Percentiles rank a stretch among this genome's conserved stretches.
These are phyloP conservation scores for Byssoonygena ceratinophila DNA, from an alignment of 2,329 filamentous ascomycete species.

Conservation along the genomic window DNA sequence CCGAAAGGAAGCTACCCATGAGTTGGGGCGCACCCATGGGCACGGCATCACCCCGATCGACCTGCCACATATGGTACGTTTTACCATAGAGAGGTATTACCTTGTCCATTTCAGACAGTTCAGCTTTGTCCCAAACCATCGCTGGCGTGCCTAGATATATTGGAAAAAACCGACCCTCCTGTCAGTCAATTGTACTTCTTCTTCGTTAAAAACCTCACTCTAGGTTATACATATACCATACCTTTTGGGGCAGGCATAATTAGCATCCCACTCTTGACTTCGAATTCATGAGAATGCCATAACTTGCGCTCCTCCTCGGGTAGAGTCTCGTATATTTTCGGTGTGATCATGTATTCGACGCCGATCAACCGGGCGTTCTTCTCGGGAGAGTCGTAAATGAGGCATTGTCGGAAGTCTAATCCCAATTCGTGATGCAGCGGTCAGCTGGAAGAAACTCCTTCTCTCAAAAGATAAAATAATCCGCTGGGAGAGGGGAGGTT, in stretches of 20 bases:
- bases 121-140: conserved; percentile 60
- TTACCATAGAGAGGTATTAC: conserved; percentile 70
- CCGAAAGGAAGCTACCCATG: conserved; percentile 49
- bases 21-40: conserved; percentile 52
- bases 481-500: too few relatives aligned
- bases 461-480: too few relatives aligned
- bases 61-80: conserved; percentile 77
- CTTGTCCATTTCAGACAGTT: conserved; percentile 70
- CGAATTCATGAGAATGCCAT: conserved; percentile 62
- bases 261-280: conserved; percentile 37
- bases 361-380: conserved; percentile 65
- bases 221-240: not conserved
- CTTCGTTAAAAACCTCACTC: not conserved
- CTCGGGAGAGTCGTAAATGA: conserved; percentile 65
- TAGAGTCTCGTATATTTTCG: conserved; percentile 56
- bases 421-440: not conserved
- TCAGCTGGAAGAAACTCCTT: too few relatives aligned
- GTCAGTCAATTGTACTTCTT: not conserved
- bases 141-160: conserved; percentile 39
- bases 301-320: conserved; percentile 57
- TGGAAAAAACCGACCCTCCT: too few relatives aligned
- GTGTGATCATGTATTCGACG: conserved; percentile 78
- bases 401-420: conserved; percentile 66
- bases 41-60: conserved; percentile 58
- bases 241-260: conserved; percentile 31